Base-by-base conservation (phyloP, 805 yeast genomes). In the Metschnikowia continentalis region DNA sequence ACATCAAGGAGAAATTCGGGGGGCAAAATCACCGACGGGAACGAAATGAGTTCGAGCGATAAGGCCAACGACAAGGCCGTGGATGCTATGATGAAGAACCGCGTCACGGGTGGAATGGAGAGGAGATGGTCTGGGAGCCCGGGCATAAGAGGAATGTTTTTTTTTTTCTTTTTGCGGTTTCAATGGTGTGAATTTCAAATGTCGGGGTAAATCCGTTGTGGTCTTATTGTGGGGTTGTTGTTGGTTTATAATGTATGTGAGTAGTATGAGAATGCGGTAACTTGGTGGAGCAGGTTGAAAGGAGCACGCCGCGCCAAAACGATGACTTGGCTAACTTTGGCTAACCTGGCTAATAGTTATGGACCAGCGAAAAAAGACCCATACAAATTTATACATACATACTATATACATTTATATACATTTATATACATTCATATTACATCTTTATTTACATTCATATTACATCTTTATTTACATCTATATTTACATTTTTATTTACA, bases 31-130 rank as follows among this genome's bases (percentile, higher is more conserved):
- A 56, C 48, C 14, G 54, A 17, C 6, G 55, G 48, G 22, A 55
- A 48, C 7, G 53, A 26, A 23, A 64, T 37, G 32, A 67, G 41
- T 15, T 58, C 57, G 32, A 66, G 51, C 1, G 69, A 58, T 19
- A 56, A 51, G 2, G 63, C 63, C 35, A 80, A 72, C 2, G 78
- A 74, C 47, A 75, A 71, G 11, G 74, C 65, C 22, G 80, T 68
- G 1, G 84, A 68, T 3, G 77, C 61, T 36, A 81, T 67, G 1
- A 82, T 79, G 48, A 83, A 67, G 42, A 77, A 74, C 53, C 88
- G 69, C 3, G 88, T 83, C 23, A 83, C 81, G 3, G 86, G 84
- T 1, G 88, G 88, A 6, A 84, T 79, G 35, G 60, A 53, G 13
- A 50, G 51, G 7, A 58, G 49, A 19, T 49, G 55, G 26, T 56